Evolutionary conservation across 225 moss, liverwort and hornwort species (phyloP).

Genomic region (Anthoceros angustus): DNA sequence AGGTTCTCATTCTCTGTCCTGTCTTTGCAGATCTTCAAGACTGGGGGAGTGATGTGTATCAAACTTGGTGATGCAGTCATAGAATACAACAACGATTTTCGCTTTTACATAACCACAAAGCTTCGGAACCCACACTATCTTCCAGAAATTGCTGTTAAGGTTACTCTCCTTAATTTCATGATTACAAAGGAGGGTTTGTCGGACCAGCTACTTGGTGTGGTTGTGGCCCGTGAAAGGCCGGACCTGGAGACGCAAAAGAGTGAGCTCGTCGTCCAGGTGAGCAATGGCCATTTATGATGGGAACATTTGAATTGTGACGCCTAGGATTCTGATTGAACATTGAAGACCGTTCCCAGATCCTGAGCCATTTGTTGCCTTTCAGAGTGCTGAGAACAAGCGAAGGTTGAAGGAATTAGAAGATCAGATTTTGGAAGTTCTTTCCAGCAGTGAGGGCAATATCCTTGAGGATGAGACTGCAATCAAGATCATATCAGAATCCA

Average conservation of each 20-base stretch:
- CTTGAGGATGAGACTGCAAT: slow-evolving; percentile 87
- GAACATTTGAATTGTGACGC: no score
- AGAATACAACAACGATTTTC: slow-evolving; percentile 62
- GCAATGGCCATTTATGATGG: background rate
- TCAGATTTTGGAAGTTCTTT: slow-evolving; percentile 72
- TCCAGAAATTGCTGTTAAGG: slow-evolving; percentile 82
- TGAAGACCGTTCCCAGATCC: no score
- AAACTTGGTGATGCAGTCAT: slow-evolving; percentile 60
- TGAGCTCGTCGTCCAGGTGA: slow-evolving; percentile 56
- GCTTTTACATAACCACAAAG: slow-evolving; percentile 78
- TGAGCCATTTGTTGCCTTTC: background rate
- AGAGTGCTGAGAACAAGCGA: slow-evolving; percentile 71
- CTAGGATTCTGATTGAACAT: no score
- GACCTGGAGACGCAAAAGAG: slow-evolving; percentile 82
- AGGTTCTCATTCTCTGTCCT: slow-evolving; percentile 1
- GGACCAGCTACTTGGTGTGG: slow-evolving; percentile 73
- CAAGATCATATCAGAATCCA: slow-evolving; percentile 83
- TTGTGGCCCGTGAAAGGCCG: slow-evolving; percentile 76
- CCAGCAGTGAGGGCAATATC: slow-evolving; percentile 82
- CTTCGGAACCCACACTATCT: slow-evolving; percentile 86
- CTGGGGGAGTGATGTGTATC: slow-evolving; percentile 70
- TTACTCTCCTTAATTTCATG: slow-evolving; percentile 85
- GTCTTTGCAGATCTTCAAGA: slow-evolving; percentile 59
- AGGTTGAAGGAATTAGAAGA: slow-evolving; percentile 74
- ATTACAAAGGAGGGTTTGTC: slow-evolving; percentile 88